Percentiles rank a stretch among this genome's conserved stretches.
phyloP scores from a whole-genome alignment of 1,139 yeast species.

The Kodamaea fungicola region DNA sequence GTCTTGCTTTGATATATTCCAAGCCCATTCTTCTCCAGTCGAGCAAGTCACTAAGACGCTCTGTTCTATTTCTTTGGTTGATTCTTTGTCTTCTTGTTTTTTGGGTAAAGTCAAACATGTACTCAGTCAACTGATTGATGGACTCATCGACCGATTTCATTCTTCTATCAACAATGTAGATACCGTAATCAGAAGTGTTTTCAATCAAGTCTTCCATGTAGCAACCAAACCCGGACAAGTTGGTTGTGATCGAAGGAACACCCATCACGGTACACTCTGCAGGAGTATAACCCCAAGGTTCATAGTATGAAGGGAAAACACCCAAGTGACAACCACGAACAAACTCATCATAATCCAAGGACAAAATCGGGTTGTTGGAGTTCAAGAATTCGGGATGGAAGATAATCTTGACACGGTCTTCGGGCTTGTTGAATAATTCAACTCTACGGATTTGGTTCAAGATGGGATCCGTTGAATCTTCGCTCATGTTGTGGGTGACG shows the following conservation, averaged over 20 bases:
- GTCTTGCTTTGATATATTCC: slow-evolving; percentile 93
- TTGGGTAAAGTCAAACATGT: slow-evolving; percentile 83
- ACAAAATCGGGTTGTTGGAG: slow-evolving; percentile 90
- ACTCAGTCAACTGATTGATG: slow-evolving; percentile 82
- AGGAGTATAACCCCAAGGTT: slow-evolving; percentile 99
- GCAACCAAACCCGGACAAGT: slow-evolving; percentile 95
- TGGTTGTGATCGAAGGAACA: slow-evolving; percentile 96
- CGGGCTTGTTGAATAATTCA: slow-evolving; percentile 82
- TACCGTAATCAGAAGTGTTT: slow-evolving; percentile 92
- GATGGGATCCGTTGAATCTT: slow-evolving; percentile 88
- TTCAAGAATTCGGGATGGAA: slow-evolving; percentile 97
- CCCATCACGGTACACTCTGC: slow-evolving; percentile 99
- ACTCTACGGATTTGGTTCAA: slow-evolving; percentile 90
- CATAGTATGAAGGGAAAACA: slow-evolving; percentile 97
- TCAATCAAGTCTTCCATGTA: slow-evolving; percentile 98
- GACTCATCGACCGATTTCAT: slow-evolving; percentile 92
- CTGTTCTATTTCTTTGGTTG: slow-evolving; percentile 96
- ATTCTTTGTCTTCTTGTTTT: slow-evolving; percentile 96
- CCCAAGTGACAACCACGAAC: slow-evolving; percentile 98
- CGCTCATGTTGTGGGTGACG: slow-evolving; percentile 97
- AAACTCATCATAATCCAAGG: slow-evolving; percentile 94
- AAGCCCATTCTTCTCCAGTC: slow-evolving; percentile 99
- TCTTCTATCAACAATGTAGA: slow-evolving; percentile 93
- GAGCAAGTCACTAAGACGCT: slow-evolving; percentile 82
- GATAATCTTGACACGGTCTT: slow-evolving; percentile 89